Conservation (phyloP, 1,139 yeast genomes). For the Arxiozyma slooffiae region DNA sequence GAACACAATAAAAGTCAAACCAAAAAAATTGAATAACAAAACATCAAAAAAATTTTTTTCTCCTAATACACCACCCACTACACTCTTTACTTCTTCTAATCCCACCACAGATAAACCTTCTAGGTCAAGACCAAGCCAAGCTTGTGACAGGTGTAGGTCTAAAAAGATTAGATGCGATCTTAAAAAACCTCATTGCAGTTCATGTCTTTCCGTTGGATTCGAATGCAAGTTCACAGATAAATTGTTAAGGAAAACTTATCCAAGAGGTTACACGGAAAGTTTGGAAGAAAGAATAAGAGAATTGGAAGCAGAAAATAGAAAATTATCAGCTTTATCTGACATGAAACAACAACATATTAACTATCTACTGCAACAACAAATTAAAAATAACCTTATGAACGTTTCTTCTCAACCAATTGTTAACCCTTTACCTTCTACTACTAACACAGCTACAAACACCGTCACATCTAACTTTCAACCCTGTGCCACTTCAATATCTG, state of each 20-base stretch:
- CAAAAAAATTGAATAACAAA: too few species aligned
- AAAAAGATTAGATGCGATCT: constrained; percentile 45
- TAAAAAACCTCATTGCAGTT: constrained; percentile 42
- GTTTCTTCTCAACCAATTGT: not conserved
- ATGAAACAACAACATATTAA: too few species aligned
- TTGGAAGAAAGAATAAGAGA: constrained; percentile 51
- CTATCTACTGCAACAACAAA: too few species aligned
- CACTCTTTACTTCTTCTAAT: not conserved
- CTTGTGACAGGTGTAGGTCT: constrained; percentile 79
- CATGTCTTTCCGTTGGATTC: constrained; percentile 57
- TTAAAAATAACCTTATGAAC: too few species aligned
- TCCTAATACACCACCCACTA: too few species aligned
- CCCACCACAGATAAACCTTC: not conserved
- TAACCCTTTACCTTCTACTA: too few species aligned
- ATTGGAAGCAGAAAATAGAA: constrained; percentile 49
- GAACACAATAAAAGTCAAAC: too few species aligned
- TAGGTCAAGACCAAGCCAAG: constrained; percentile 46
- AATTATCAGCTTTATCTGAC: constrained; percentile 44
- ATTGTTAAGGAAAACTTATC: constrained; percentile 59
- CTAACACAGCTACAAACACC: too few species aligned
- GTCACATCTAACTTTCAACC: not conserved
- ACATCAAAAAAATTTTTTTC: too few species aligned
- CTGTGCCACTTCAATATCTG: constrained; percentile 14
- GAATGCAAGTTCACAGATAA: constrained; percentile 70
- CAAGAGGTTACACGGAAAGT: constrained; percentile 67